Percentiles rank a stretch among this genome's conserved stretches.
Conservation (phyloP, 495 filamentous ascomycete species). For the Staphylotrichum tortipilum region DNA sequence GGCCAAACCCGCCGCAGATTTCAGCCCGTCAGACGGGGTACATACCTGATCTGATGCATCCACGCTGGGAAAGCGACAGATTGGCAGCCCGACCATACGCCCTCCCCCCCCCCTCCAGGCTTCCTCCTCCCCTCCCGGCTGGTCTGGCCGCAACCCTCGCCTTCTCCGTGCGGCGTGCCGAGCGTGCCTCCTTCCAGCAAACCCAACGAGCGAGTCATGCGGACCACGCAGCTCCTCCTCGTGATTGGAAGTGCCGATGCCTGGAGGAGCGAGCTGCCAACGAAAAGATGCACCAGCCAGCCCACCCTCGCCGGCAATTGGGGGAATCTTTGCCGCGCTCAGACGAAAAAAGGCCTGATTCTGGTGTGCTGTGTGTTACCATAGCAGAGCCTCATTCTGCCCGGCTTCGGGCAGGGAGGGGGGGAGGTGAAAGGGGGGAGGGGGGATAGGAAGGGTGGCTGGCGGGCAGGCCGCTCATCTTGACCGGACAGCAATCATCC, state of each 20-base stretch:
- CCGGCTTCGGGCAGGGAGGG: not conserved
- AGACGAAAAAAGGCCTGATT: not conserved
- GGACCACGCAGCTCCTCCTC: not conserved
- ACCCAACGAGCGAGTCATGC: not conserved
- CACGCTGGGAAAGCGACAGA: too few species aligned
- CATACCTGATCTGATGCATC: too few species aligned
- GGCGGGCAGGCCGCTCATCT: too few species aligned
- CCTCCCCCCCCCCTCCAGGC: too few species aligned
- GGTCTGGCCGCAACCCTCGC: not conserved
- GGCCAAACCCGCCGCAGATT: too few species aligned
- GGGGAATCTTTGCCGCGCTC: not conserved
- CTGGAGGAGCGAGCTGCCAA: not conserved
- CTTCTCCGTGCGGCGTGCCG: not conserved
- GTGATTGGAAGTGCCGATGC: constrained; percentile 4
- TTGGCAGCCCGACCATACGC: too few species aligned
- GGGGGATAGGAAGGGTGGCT: too few species aligned
- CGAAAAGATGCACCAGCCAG: not conserved
- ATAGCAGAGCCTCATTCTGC: not conserved
- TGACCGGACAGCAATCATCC: too few species aligned
- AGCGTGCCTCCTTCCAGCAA: not conserved
- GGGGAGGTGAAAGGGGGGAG: not conserved
- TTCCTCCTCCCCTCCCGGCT: too few species aligned
- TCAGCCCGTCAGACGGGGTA: too few species aligned
- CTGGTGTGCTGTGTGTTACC: not conserved
- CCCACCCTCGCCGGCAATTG: not conserved